A percentile compares a stretch with the other conserved stretches of the same genome.
phyloP scores from a whole-genome alignment of 306 rosid genomes.

The Prunus armeniaca region DNA sequence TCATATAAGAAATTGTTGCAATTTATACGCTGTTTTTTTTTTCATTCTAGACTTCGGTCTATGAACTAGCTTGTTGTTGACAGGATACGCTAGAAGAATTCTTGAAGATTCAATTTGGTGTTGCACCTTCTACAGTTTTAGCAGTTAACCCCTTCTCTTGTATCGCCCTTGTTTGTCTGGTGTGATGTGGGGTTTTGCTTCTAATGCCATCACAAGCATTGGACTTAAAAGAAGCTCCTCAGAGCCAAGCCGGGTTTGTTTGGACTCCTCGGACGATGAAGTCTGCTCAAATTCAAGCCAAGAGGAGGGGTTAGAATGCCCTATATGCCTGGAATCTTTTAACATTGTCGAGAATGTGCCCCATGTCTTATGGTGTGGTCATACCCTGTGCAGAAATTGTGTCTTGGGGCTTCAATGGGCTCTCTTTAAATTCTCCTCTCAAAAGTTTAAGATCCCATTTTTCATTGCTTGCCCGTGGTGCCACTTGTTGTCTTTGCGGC shows the following conservation, averaged over 20 bases:
- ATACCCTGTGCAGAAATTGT: conserved; percentile 83
- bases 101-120: conserved; percentile 8
- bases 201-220: conserved; percentile 60
- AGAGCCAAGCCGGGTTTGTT: conserved; percentile 39
- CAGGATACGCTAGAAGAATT: neutral
- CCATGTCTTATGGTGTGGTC: conserved; percentile 95
- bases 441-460: conserved; percentile 64
- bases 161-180: neutral
- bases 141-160: conserved; percentile 14
- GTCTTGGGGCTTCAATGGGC: conserved; percentile 93
- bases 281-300: conserved; percentile 67
- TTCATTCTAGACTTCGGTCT: neutral
- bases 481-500: conserved; percentile 61
- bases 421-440: conserved; percentile 57
- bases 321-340: conserved; percentile 88
- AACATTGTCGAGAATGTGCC: conserved; percentile 96
- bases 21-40: neutral
- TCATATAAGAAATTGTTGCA: neutral
- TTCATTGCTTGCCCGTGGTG: conserved; percentile 91
- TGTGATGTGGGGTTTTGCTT: conserved; percentile 78
- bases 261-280: conserved; percentile 85
- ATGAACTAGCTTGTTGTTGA: conserved; percentile 23
- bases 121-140: conserved; percentile 12
- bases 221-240: conserved; percentile 55
- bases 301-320: conserved; percentile 90